Conservation (phyloP, 495 filamentous ascomycete genomes). For the Trichocladium uniseriatum region DNA sequence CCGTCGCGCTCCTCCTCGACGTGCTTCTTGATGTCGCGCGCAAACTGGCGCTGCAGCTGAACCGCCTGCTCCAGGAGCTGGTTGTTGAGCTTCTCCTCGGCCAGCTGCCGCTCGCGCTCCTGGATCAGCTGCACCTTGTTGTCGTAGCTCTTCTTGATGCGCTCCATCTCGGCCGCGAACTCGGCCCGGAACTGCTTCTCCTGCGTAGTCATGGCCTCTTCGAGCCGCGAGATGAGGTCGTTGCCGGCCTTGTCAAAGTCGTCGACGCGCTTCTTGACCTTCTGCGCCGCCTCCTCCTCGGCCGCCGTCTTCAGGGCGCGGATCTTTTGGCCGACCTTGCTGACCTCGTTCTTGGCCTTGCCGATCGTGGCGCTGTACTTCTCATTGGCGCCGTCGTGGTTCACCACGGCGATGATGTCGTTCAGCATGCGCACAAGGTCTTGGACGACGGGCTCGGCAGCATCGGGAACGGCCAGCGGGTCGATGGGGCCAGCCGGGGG, state of each 20-base stretch:
- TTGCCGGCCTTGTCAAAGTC: slow-evolving; percentile 41
- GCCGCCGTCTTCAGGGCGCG: slow-evolving; percentile 55
- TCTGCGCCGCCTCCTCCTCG: slow-evolving; percentile 62
- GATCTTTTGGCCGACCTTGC: slow-evolving; percentile 66
- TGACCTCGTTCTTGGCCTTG: slow-evolving; percentile 77
- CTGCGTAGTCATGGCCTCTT: slow-evolving; percentile 61
- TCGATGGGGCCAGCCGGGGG: slow-evolving; percentile 60
- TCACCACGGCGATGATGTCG: slow-evolving; percentile 85
- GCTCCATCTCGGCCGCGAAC: slow-evolving; percentile 80
- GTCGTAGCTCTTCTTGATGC: slow-evolving; percentile 63
- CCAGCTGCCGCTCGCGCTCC: slow-evolving; percentile 60
- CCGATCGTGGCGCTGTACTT: slow-evolving; percentile 67
- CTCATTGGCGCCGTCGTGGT: slow-evolving; percentile 62
- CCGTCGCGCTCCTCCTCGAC: slow-evolving; percentile 86
- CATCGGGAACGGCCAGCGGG: slow-evolving; percentile 58
- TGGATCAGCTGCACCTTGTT: slow-evolving; percentile 68
- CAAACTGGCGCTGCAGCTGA: slow-evolving; percentile 72
- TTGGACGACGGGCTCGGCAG: slow-evolving; percentile 78
- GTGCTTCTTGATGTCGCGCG: slow-evolving; percentile 62
- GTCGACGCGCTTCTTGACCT: slow-evolving; percentile 58
- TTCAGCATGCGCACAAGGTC: slow-evolving; percentile 93
- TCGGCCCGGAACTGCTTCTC: slow-evolving; percentile 75
- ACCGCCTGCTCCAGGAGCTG: slow-evolving; percentile 86
- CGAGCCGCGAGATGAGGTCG: slow-evolving; percentile 73
- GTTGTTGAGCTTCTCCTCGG: slow-evolving; percentile 73